phyloP scores from a whole-genome alignment of 352 stramenopile genomes.

The Globisporangium irregulare region DNA sequence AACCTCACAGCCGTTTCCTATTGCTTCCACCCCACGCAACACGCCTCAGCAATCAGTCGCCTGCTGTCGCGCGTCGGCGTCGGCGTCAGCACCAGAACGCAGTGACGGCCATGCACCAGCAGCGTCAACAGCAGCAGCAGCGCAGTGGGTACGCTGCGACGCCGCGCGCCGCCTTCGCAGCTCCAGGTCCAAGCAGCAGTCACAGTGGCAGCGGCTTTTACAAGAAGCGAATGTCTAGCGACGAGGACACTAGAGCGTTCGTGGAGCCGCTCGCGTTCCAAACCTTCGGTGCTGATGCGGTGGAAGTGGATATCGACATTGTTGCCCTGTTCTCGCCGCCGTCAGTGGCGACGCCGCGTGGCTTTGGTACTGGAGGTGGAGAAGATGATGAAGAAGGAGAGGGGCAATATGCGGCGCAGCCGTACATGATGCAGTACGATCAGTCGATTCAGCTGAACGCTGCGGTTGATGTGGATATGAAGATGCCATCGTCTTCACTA shows the following conservation, averaged over 20 bases:
- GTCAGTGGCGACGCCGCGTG: too few relatives aligned
- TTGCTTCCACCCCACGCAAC: not conserved
- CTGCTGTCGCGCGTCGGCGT: too few relatives aligned
- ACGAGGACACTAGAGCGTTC: not conserved
- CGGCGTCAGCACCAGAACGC: not conserved
- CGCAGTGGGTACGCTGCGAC: not conserved
- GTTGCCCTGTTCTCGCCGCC: conserved; percentile 7
- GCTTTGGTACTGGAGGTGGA: not conserved
- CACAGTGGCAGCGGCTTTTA: not conserved
- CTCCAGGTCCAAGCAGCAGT: not conserved
- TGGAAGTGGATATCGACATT: not conserved
- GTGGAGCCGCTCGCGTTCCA: not conserved
- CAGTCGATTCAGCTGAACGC: not conserved
- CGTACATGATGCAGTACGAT: not conserved
- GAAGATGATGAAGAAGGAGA: too few relatives aligned
- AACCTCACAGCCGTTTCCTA: not conserved
- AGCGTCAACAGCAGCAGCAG: not conserved
- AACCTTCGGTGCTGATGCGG: not conserved
- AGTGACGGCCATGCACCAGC: not conserved
- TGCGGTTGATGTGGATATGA: not conserved
- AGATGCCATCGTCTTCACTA: not conserved
- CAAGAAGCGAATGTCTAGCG: not conserved
- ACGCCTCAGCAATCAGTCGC: not conserved
- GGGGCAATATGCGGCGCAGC: not conserved
- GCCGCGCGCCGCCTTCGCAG: not conserved